A percentile compares a stretch with the other conserved stretches of the same genome.
Conservation (phyloP, 2,329 filamentous ascomycete genomes). For the Ceratocystis variospora region DNA sequence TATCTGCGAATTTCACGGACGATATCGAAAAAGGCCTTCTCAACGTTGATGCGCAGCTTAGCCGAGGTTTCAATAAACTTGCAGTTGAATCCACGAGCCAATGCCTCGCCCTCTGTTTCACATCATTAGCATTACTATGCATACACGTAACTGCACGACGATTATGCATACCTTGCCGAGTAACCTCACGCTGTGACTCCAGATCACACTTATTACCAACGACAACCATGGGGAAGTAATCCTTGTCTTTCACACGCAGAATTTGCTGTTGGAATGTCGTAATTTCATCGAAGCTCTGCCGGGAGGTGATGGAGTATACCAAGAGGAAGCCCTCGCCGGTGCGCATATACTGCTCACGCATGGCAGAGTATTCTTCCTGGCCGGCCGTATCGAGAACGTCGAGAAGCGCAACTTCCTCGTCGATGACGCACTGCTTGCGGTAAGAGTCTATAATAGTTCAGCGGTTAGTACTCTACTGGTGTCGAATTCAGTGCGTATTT, state of each 20-base stretch:
- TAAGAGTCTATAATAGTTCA: slow-evolving; percentile 63
- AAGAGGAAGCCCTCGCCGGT: slow-evolving; percentile 96
- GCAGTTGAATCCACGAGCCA: slow-evolving; percentile 81
- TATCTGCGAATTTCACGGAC: slow-evolving; percentile 95
- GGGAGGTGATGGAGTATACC: slow-evolving; percentile 94
- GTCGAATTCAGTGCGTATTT: not conserved
- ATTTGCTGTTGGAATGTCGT: slow-evolving; percentile 98
- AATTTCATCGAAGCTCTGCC: slow-evolving; percentile 97
- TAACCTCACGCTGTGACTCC: slow-evolving; percentile 80
- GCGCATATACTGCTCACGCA: slow-evolving; percentile 99
- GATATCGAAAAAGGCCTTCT: slow-evolving; percentile 96
- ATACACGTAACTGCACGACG: slow-evolving; percentile 6
- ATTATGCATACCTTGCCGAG: slow-evolving; percentile 61
- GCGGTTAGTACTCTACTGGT: not conserved
- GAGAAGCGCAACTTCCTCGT: slow-evolving; percentile 92
- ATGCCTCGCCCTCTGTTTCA: slow-evolving; percentile 65
- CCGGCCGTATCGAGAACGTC: slow-evolving; percentile 97
- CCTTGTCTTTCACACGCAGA: slow-evolving; percentile 95
- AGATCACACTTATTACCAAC: slow-evolving; percentile 99
- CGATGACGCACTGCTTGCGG: slow-evolving; percentile 98
- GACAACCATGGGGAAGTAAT: slow-evolving; percentile 98
- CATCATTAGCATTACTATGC: not conserved
- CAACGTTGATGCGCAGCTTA: slow-evolving; percentile 95
- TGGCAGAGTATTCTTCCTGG: slow-evolving; percentile 97
- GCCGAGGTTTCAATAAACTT: slow-evolving; percentile 99